Base-by-base conservation (phyloP, 441 rosid species). In the Gossypium gossypioides region DNA sequence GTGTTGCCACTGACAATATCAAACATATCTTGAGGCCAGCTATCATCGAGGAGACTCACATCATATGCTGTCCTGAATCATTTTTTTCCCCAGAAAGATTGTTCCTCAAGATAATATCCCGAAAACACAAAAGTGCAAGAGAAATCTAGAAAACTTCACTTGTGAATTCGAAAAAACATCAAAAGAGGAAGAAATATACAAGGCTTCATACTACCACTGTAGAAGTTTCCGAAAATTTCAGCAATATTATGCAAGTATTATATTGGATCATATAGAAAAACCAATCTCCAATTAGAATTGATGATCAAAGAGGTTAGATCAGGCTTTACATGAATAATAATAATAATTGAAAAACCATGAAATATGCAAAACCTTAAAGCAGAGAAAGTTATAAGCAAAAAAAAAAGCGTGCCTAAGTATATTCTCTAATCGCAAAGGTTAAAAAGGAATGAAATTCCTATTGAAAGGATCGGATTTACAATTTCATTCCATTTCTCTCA, bases 31-130 rank as follows among this genome's bases (percentile, higher is more conserved):
- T 86, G 65, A 58, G 89, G 85, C 97, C 97, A 93, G 72, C 80
- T 74, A 52, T 79, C 86, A 78, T 91, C 97, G 19, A 75, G 34
- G 44, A 93, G 82, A 76, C 83, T 89, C 74, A 93, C 86, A 73
- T 93, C 98, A 81, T 87, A 93, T 0, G 89, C 95, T 40, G 93
- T 81, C 92, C 98, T 93, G 88, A 61, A 32, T 6, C 7, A 2
- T 15, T 60, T 13, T 12, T 32, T 32, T 32, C 37, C 37, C 37
- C 37, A 15, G 24, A 32, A n/a, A 32, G 13, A 60, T 60, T n/a
- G 22, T 15, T 29, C 46, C 46, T 61, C 24, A 32, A 61, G 66
- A 61, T 32, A 15, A 61, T 32, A 61, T 29, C 16, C n/a, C 44
- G 24, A 61, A 12, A 15, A 61, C 46, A 61, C 4, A 32, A n/a